Percentiles rank a stretch among this genome's conserved stretches.
Evolutionary conservation across 2,329 filamentous ascomycete genomes (phyloP).

Genomic region (Neofusicoccum sp.): DNA sequence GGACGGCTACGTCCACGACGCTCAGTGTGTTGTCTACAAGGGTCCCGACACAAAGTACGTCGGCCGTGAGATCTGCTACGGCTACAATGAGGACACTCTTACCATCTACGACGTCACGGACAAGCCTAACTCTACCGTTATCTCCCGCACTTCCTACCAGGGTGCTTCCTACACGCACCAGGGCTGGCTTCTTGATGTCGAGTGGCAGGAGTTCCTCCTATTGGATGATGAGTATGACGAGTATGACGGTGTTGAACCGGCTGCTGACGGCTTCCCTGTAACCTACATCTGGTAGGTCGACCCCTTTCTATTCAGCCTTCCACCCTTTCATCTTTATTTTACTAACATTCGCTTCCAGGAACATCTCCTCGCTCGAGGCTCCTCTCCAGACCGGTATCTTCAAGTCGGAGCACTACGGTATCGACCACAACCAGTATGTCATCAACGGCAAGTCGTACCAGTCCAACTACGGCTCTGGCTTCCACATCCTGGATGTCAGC

Average conservation of each 20-base stretch:
- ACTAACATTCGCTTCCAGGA: slow-evolving; percentile 10
- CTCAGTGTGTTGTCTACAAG: slow-evolving; percentile 57
- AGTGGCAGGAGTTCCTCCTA: slow-evolving; percentile 36
- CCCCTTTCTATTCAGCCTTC: background rate
- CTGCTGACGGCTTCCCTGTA: slow-evolving; percentile 33
- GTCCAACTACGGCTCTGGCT: slow-evolving; percentile 44
- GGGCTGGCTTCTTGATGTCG: slow-evolving; percentile 50
- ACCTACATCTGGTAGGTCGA: slow-evolving; percentile 36
- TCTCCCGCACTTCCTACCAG: slow-evolving; percentile 56
- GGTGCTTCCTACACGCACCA: slow-evolving; percentile 60
- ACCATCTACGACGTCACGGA: slow-evolving; percentile 55
- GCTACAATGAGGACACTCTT: slow-evolving; percentile 54
- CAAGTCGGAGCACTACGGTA: slow-evolving; percentile 37
- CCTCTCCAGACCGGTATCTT: slow-evolving; percentile 45
- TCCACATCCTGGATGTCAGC: slow-evolving; percentile 43
- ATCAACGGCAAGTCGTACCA: slow-evolving; percentile 43
- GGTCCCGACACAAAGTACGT: slow-evolving; percentile 51
- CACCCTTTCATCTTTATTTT: background rate
- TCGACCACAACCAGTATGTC: slow-evolving; percentile 52
- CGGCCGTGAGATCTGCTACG: slow-evolving; percentile 56
- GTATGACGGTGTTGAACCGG: slow-evolving; percentile 37
- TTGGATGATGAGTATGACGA: slow-evolving; percentile 42
- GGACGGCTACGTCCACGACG: slow-evolving; percentile 62
- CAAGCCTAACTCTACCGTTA: slow-evolving; percentile 46
- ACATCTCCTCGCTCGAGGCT: slow-evolving; percentile 32